Evolutionary conservation across 2,329 filamentous ascomycete species (phyloP).

Genomic region (Colletotrichum tropicicola): DNA sequence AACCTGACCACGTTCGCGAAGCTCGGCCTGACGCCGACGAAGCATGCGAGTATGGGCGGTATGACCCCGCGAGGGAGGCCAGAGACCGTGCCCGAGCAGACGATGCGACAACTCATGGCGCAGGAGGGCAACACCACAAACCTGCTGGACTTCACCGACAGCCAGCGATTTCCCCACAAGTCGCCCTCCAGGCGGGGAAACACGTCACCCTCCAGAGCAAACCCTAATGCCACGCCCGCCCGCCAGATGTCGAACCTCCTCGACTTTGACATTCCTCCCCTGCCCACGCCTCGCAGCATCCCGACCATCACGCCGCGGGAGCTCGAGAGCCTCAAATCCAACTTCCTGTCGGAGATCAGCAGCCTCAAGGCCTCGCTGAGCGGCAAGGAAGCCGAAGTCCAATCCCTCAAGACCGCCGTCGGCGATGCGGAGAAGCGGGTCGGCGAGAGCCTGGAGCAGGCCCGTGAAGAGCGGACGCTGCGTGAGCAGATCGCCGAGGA

Average conservation of each 20-base stretch:
- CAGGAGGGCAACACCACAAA: slow-evolving; percentile 74
- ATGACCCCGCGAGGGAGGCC: slow-evolving; percentile 48
- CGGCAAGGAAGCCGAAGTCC: slow-evolving; percentile 92
- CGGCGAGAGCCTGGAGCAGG: slow-evolving; percentile 82
- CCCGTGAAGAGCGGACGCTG: slow-evolving; percentile 78
- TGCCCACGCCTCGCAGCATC: slow-evolving; percentile 90
- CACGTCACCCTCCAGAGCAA: slow-evolving; percentile 23
- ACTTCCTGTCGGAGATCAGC: slow-evolving; percentile 91
- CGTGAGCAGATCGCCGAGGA: slow-evolving; percentile 80
- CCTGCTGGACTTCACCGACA: slow-evolving; percentile 89
- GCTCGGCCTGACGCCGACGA: slow-evolving; percentile 72
- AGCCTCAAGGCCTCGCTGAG: slow-evolving; percentile 91
- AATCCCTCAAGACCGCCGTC: slow-evolving; percentile 86
- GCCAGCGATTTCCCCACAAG: slow-evolving; percentile 59
- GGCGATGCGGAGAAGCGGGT: slow-evolving; percentile 92
- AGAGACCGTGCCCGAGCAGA: slow-evolving; percentile 45
- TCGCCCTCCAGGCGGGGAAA: slow-evolving; percentile 55
- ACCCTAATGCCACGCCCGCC: slow-evolving; percentile 55
- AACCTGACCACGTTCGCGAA: slow-evolving; percentile 86
- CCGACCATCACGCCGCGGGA: slow-evolving; percentile 92
- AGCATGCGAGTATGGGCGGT: slow-evolving; percentile 52
- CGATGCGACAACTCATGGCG: slow-evolving; percentile 42
- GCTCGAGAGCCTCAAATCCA: slow-evolving; percentile 90
- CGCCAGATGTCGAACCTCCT: slow-evolving; percentile 74
- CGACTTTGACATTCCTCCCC: slow-evolving; percentile 93